phyloP scores from a whole-genome alignment of 306 rosid genomes.

The Glycyrrhiza uralensis region DNA sequence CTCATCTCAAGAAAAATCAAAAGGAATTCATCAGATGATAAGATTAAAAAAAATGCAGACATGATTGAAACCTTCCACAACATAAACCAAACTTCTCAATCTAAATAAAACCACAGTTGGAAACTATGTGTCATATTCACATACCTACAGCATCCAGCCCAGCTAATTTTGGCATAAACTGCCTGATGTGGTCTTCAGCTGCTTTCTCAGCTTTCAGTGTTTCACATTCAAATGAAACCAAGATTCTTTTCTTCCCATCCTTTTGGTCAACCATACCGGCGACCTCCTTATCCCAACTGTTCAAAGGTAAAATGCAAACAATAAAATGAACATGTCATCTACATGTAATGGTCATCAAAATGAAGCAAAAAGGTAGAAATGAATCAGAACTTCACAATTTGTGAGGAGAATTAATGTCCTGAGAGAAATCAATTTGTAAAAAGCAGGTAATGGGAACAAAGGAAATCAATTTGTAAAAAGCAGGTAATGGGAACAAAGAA shows the following conservation, averaged over 20 bases:
- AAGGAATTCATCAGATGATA: not conserved
- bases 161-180: constrained; percentile 83
- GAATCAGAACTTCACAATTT: constrained; percentile 4
- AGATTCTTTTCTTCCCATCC: constrained; percentile 56
- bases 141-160: constrained; percentile 93
- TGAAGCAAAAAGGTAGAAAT: not conserved
- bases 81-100: not conserved
- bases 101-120: constrained; percentile 3
- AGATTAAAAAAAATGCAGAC: not conserved
- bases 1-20: no score
- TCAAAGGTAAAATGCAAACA: constrained; percentile 27
- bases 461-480: not conserved
- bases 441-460: not conserved
- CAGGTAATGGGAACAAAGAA: not conserved
- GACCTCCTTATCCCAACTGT: constrained; percentile 86
- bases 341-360: not conserved
- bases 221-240: constrained; percentile 64
- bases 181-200: constrained; percentile 85
- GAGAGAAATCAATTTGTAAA: not conserved
- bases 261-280: constrained; percentile 64
- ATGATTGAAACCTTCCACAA: not conserved
- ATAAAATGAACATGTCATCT: constrained; percentile 1
- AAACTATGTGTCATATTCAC: constrained; percentile 36
- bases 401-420: not conserved
- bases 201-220: constrained; percentile 84